Evolutionary conservation across 305 asterid species (phyloP).

Genomic region (Fraxinus sp.): DNA sequence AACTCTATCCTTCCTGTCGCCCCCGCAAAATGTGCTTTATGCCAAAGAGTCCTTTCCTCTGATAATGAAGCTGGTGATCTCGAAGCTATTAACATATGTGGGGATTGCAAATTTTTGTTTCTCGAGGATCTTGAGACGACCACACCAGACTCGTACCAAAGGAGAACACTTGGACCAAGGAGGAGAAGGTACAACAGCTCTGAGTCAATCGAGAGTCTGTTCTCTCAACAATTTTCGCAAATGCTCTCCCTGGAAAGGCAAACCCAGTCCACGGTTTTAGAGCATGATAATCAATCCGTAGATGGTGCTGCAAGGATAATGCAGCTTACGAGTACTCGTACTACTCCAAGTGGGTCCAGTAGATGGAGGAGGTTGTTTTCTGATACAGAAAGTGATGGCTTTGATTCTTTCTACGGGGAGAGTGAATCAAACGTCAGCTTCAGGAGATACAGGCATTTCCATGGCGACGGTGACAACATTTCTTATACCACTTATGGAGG

Average conservation of each 20-base stretch:
- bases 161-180: conserved; percentile 37
- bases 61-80: conserved; percentile 45
- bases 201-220: conserved; percentile 59
- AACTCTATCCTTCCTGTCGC: conserved; percentile 18
- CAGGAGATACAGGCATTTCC: conserved; percentile 54
- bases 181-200: conserved; percentile 56
- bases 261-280: conserved; percentile 35
- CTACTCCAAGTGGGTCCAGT: conserved; percentile 68
- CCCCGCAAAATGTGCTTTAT: conserved; percentile 54
- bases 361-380: conserved; percentile 67
- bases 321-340: conserved; percentile 42
- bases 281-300: conserved; percentile 44
- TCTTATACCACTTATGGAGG: conserved; percentile 64
- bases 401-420: conserved; percentile 75
- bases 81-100: conserved; percentile 52
- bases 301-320: conserved; percentile 38
- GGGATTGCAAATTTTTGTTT: conserved; percentile 78
- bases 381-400: conserved; percentile 76
- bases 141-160: conserved; percentile 44
- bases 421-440: conserved; percentile 68
- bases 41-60: conserved; percentile 46
- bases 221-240: conserved; percentile 60
- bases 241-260: conserved; percentile 54
- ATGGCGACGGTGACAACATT: conserved; percentile 54
- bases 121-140: conserved; percentile 61